Evolutionary conservation across 139 green algal genomes (phyloP).

Genomic region (Dunaliella primolecta): DNA sequence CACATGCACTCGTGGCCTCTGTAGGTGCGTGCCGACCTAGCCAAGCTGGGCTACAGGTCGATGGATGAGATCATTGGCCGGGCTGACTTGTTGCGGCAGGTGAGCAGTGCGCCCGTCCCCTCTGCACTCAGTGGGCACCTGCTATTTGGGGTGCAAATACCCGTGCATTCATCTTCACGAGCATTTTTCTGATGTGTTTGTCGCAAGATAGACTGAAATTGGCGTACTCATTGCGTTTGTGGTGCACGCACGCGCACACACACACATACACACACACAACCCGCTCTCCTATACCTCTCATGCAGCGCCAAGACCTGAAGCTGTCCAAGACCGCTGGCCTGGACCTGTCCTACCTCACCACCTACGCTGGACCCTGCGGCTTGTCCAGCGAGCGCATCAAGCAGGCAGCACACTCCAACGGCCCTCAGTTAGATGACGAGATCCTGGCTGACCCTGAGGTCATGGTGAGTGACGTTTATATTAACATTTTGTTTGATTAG

Average conservation of each 20-base stretch:
- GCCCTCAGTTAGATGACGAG: conserved; percentile 85
- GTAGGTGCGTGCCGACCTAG: conserved; percentile 75
- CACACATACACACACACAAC: neutral
- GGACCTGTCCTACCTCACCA: conserved; percentile 93
- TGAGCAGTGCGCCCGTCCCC: no score
- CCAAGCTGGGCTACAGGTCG: conserved; percentile 70
- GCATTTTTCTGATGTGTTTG: no score
- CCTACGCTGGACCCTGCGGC: conserved; percentile 54
- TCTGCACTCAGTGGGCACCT: no score
- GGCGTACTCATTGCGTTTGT: no score
- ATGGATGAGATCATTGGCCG: conserved; percentile 93
- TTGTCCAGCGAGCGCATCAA: conserved; percentile 38
- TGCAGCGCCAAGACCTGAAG: conserved; percentile 45
- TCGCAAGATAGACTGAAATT: no score
- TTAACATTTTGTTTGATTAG: no score
- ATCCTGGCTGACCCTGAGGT: conserved; percentile 86
- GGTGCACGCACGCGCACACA: neutral
- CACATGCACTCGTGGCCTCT: neutral
- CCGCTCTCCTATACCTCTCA: neutral
- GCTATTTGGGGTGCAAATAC: no score
- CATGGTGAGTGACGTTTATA: conserved; percentile 17
- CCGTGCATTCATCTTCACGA: no score
- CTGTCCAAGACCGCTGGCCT: conserved; percentile 89
- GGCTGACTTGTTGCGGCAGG: conserved; percentile 75
- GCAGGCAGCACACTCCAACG: conserved; percentile 71